Evolutionary conservation across 1,284 basidiomycete genomes (phyloP).

Genomic region (Exobasidium cylindrosporum): DNA sequence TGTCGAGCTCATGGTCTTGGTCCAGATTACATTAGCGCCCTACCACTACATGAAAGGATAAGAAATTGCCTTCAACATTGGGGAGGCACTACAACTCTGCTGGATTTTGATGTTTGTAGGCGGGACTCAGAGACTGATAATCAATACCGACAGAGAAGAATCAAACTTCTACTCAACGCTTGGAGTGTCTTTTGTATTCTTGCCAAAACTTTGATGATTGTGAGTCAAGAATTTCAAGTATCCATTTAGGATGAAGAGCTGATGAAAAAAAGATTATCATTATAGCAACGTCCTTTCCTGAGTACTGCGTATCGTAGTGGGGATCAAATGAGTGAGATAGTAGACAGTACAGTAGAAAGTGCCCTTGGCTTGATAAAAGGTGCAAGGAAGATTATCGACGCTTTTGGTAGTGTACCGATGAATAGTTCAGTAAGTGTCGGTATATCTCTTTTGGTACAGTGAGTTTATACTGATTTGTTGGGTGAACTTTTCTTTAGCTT

Average conservation of each 20-base stretch:
- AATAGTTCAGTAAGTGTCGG: neutral
- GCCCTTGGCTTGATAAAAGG: neutral
- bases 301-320: neutral
- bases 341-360: neutral
- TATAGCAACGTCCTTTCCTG: neutral
- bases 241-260: too few relatives aligned
- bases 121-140: neutral
- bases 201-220: neutral
- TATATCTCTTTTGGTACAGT: too few relatives aligned
- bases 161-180: neutral
- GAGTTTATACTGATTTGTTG: too few relatives aligned
- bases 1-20: neutral
- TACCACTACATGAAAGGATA: neutral
- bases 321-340: neutral
- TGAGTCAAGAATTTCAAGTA: too few relatives aligned
- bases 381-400: neutral
- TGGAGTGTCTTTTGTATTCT: neutral
- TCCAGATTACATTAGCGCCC: neutral
- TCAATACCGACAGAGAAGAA: neutral
- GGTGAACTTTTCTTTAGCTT: neutral
- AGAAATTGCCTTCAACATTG: neutral
- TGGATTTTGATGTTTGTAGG: neutral
- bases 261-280: too few relatives aligned
- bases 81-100: neutral
- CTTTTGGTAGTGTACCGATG: neutral